These are phyloP conservation scores for Zasmidium cellare DNA, from an alignment of 2,329 filamentous ascomycete species.

Conservation along the genomic window DNA sequence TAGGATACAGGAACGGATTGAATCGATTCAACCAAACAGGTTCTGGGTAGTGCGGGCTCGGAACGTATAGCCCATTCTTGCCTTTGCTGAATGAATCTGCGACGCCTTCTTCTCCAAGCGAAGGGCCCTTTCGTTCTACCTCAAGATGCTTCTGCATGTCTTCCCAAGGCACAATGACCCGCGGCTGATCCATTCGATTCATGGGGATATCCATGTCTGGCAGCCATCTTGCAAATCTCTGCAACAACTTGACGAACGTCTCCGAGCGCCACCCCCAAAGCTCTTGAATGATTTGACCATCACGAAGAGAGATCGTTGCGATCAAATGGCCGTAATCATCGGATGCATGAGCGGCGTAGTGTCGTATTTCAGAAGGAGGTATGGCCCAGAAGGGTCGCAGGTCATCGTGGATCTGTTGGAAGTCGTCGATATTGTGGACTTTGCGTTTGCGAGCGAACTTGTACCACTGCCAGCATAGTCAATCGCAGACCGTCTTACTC, in stretches of 20 bases:
- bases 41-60: not conserved
- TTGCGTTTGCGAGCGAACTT: slow-evolving; percentile 53
- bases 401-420: slow-evolving; percentile 50
- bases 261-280: slow-evolving; percentile 1
- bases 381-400: slow-evolving; percentile 48
- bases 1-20: not conserved
- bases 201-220: slow-evolving; percentile 35
- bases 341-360: slow-evolving; percentile 50
- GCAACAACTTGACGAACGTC: not conserved
- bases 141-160: slow-evolving; percentile 1
- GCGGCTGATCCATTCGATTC: slow-evolving; percentile 46
- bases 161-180: slow-evolving; percentile 43
- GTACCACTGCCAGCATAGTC: slow-evolving; percentile 24
- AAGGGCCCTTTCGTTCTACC: not conserved
- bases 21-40: slow-evolving; percentile 1
- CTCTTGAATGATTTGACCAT: slow-evolving; percentile 1
- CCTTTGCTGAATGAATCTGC: not conserved
- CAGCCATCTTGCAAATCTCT: not conserved
- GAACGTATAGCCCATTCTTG: not conserved
- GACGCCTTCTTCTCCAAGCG: not conserved
- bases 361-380: slow-evolving; percentile 37
- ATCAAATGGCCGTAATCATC: slow-evolving; percentile 37
- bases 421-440: slow-evolving; percentile 60
- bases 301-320: not conserved
- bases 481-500: not conserved